phyloP scores from a whole-genome alignment of 1,139 yeast genomes.

The Fermentozyma sake region DNA sequence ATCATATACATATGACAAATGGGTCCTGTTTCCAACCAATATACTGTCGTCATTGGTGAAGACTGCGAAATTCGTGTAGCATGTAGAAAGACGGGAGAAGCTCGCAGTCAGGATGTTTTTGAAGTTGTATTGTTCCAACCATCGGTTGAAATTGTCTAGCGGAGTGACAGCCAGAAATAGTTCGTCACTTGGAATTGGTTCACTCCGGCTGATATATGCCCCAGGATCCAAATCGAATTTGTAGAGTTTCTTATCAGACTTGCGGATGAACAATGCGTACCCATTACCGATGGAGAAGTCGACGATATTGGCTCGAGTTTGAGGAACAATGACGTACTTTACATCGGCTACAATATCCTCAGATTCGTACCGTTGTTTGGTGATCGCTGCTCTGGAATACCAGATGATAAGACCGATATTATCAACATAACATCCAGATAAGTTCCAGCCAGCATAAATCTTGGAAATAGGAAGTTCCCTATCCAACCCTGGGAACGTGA shows the following conservation, averaged over 20 bases:
- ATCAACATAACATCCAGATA: conserved; percentile 48
- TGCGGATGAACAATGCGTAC: conserved; percentile 46
- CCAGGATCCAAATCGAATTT: conserved; percentile 31
- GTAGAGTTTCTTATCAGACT: conserved; percentile 38
- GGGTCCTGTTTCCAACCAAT: conserved; percentile 34
- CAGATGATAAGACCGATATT: conserved; percentile 58
- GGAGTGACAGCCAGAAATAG: conserved; percentile 9
- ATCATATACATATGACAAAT: conserved; percentile 4
- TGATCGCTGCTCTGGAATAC: conserved; percentile 42
- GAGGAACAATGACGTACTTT: conserved; percentile 37
- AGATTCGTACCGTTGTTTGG: conserved; percentile 17
- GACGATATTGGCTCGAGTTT: conserved; percentile 34
- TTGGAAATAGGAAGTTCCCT: conserved; percentile 25
- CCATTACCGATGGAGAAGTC: conserved; percentile 59
- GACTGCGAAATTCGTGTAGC: conserved; percentile 47
- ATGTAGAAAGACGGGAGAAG: conserved; percentile 47
- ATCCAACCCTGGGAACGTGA: conserved; percentile 33
- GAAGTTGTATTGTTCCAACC: conserved; percentile 21
- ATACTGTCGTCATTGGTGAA: conserved; percentile 51
- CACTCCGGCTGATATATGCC: conserved; percentile 6
- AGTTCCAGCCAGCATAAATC: conserved; percentile 69
- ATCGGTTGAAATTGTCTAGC: conserved; percentile 22
- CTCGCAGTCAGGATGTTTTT: conserved; percentile 12
- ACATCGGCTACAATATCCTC: conserved; percentile 24
- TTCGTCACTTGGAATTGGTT: conserved; percentile 7